Base-by-base conservation (phyloP, 2,329 filamentous ascomycete genomes). In the Monosporascus sp. region DNA sequence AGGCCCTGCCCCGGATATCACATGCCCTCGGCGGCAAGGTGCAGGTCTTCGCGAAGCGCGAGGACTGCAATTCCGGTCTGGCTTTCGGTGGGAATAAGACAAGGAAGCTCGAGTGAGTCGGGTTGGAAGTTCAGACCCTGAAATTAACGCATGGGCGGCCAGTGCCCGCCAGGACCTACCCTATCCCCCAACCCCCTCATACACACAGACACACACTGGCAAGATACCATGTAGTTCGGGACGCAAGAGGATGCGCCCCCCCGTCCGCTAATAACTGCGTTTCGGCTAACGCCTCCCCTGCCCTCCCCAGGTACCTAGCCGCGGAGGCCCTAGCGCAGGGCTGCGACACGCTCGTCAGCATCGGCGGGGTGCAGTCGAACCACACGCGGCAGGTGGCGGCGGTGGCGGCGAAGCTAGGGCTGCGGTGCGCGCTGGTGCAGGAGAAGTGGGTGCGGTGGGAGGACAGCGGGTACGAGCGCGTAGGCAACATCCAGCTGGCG, bases 401-500 rank as follows among this genome's bases (percentile, higher is more conserved):
- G 1, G 80, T 83, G 2, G 83, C 84, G 0, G 74, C 79, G 22
- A 76, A 77, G 47, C 69, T 82, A 1, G 84, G 84, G 0, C 72
- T 88, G 22, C 74, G 78, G 56, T 74, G 74, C 47, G 73, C 78
- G 2, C 73, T 84, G 2, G 78, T 87, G 0, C 85, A 88, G 68
- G 85, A 88, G 69, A 76, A 85, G 64, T 88, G 85, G 85, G 85
- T 88, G 0, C 77, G 84, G 38, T 84, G 80, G 77, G 66, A 72
- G 1, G 82, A 86, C 58, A 68, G 74, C 1, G 78, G 75, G 8
- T 88, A 88, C 64, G 79, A 79, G 20, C 78, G 76, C 58, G 85
- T 86, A 7, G 87, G 87, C 57, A 89, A 89, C 71, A 85, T 89
- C 58, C 84, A 89, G 70, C 76, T 89, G 3, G 85, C 82, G 3